Base-by-base conservation (phyloP, 805 yeast species). In the Candida incommunis region DNA sequence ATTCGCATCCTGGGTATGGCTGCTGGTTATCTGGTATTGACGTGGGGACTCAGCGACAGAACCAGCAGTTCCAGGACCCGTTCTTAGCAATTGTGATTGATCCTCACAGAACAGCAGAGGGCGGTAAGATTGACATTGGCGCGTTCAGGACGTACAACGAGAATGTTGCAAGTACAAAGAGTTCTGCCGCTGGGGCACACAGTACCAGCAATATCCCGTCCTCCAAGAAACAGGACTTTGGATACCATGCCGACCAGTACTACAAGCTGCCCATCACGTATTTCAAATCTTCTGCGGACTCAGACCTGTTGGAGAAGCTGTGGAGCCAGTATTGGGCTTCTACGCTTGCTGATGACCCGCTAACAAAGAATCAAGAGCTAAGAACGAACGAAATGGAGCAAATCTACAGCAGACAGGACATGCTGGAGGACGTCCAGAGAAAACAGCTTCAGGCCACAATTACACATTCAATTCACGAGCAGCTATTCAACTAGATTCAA, bases 1-100 rank as follows among this genome's bases (percentile, higher is more conserved):
- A 92, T 62, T 88, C 97, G 13, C 98, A 92, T 66, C 98, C 98
- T 3, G 98, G 98, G 16, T 92, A 90, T 62, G 98, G 98, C n/a
- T 92, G 99, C 70, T 92, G 99, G 99, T 72, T 92, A 54, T 88
- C 97, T 11, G 79, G 88, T 23, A 97, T 92, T 23, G 99, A 92
- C 74, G 94, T 92, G 49, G 86, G 87, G 64, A 92, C 99, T 2
- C 99, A 92, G 61, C 9, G 37, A 18, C 70, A 86, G 57, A 86
- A 88, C 55, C 96, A 87, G 62, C 76, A 74, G 46, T 86, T 78
- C 57, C 96, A 87, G 60, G 96, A 87, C 54, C 96, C 96, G 1
- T 87, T 83, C 57, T 67, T 87, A 47, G 96, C 96, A 0, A 67
- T 87, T 24, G 96, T 87, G 4, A 72, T 88, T 43, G 96, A 87